Base-by-base conservation (phyloP, 73 alveolate genomes). In the Loxodes magnus region DNA sequence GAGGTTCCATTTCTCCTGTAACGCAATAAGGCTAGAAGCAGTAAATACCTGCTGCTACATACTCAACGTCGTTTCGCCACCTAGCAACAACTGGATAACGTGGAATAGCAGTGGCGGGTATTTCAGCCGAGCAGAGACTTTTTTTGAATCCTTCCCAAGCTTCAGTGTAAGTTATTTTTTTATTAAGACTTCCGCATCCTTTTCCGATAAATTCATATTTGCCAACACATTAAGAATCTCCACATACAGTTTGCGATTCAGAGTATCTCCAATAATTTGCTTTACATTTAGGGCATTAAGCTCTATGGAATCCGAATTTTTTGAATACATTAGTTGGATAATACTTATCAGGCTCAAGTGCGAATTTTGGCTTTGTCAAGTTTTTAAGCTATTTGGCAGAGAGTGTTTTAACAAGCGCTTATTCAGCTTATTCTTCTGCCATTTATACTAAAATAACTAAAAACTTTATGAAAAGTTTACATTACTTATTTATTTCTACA, bases 31-130 rank as follows among this genome's bases (percentile, higher is more conserved):
- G 98, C 68, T 92, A 90, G 81, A 92, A 92, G 44, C 98, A 92
- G 70, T 84, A 92, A 54, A 92, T 92, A 24, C 98, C 98, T 6
- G 98, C 98, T 26, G 98, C 98, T 2, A 87, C 96, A 57, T 75
- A 92, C 51, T 92, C 98, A 28, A 91, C 98, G 77, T 91, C 98
- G 49, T 88, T 87, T 71, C 98, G 73, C 98, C 98, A 91, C 53
- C 98, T 67, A 9, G 98, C 98, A 9, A 87, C 97, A 1, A 91
- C 96, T 22, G 98, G 98, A 71, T 91, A 91, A 31, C 98, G 56
- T 62, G 74, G 85, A 20, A 91, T 83, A 6, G 96, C 69, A 10
- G 89, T 84, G 62, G 94, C 77, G 7, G 98, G 98, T 28, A 87
- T 82, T 59, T 97, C 68, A 9, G 97, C 90, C 23, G 76, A 33